Base-by-base conservation (phyloP, 495 filamentous ascomycete species). In the Aspergillus avenaceus region DNA sequence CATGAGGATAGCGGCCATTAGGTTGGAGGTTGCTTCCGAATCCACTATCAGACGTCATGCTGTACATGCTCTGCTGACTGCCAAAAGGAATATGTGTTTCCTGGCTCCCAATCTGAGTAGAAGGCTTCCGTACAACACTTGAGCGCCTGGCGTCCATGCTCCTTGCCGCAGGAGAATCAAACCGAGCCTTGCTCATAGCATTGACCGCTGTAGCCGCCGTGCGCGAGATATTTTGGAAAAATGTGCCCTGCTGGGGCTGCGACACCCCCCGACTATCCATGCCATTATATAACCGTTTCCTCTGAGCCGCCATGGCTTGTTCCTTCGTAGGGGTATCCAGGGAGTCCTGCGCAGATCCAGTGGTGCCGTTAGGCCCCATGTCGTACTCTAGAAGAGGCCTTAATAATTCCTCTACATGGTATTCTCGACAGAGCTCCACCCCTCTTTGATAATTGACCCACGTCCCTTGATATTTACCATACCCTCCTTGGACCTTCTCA, bases 381-480 rank as follows among this genome's bases (percentile, higher is more conserved):
- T 95, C 90, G 64, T 96, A 93, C 40, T 88, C 90, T 25, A 98
- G 74, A 18, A 98, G 78, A 24, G 90, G 90, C 34, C 84, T 76
- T 37, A 98, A 70, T 14, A 93, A 47, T 58, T 96, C 90, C 59
- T 95, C 90, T 23, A 98, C 93, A 21, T 90, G 87, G 63, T 98
- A 97, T 63, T 95, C 88, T 36, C 84, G 84, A 56, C 93, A 97
- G 50, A 98, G 90, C 49, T 96, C 90, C 26, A 95, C 80, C 3
- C 92, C 93, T 45, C 92, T 79, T 34, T 87, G 83, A 61, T 92
- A 97, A 55, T 86, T 89, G 45, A 97, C 93, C 93, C 93, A 98
- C 3, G 93, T 98, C 16, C 93, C 93, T 70, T 98, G 93, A 60
- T 97, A 98, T 75, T 96, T 96, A 42, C 93, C 93, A 61, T 98